phyloP scores from a whole-genome alignment of 2,329 filamentous ascomycete genomes.

The Stemphylium beticola region DNA sequence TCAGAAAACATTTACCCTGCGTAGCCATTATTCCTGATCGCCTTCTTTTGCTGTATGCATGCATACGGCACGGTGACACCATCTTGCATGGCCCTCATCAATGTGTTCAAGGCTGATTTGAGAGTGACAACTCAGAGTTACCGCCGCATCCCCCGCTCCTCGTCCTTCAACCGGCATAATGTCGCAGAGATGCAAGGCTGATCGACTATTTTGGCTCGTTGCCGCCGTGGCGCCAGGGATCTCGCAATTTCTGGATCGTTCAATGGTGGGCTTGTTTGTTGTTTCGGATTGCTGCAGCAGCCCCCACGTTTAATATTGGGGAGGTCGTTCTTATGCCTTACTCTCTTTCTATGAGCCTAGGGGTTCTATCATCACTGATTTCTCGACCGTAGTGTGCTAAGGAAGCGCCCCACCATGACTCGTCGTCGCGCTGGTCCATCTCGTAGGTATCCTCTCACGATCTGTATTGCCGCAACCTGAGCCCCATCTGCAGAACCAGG shows the following conservation, averaged over 20 bases:
- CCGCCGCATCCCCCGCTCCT: neutral
- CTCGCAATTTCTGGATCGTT: neutral
- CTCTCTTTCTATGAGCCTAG: neutral
- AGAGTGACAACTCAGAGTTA: neutral
- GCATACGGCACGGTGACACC: conserved; percentile 1
- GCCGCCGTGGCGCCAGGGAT: neutral
- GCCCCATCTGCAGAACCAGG: neutral
- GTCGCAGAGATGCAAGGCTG: neutral
- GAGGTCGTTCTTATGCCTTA: neutral
- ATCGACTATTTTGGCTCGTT: neutral
- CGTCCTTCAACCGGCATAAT: neutral
- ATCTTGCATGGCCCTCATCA: neutral
- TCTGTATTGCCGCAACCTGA: neutral
- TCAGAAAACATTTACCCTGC: too few species aligned
- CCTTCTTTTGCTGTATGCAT: too few species aligned
- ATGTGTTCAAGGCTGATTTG: neutral
- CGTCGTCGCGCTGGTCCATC: neutral
- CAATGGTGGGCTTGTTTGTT: neutral
- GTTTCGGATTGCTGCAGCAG: neutral
- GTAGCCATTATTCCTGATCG: too few species aligned
- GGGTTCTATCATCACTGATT: neutral
- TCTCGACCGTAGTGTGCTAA: neutral
- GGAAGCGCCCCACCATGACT: neutral
- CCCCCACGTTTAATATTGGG: neutral
- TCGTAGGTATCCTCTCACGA: neutral